A percentile compares a stretch with the other conserved stretches of the same genome.
Evolutionary conservation across 2,329 filamentous ascomycete species (phyloP).

Genomic region (Xylaria sp.): DNA sequence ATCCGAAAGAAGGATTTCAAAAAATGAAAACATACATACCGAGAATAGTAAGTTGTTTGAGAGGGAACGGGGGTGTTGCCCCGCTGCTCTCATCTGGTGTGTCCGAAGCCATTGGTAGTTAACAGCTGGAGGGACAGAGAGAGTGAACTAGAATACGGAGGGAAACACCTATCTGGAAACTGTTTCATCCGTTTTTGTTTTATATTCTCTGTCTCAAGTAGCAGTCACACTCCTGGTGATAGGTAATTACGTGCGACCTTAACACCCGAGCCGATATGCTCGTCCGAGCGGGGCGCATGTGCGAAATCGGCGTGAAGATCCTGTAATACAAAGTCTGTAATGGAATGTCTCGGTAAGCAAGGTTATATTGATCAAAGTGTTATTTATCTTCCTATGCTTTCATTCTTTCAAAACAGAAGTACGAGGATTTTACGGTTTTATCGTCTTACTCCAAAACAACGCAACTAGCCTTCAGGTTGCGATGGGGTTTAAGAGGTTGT

Average conservation of each 20-base stretch:
- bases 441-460: conserved; percentile 1
- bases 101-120: conserved; percentile 29
- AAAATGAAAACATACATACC: conserved; percentile 25
- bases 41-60: conserved; percentile 55
- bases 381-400: background rate
- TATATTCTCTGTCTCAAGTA: background rate
- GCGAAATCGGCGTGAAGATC: conserved; percentile 25
- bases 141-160: background rate
- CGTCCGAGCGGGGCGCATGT: conserved; percentile 21
- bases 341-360: background rate
- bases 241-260: background rate
- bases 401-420: background rate
- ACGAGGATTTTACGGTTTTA: background rate
- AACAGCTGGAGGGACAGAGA: conserved; percentile 5
- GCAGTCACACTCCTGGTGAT: background rate
- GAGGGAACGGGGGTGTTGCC: conserved; percentile 52
- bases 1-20: conserved; percentile 33
- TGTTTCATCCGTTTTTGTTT: background rate
- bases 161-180: background rate
- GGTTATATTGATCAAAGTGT: too few species aligned
- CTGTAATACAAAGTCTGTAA: background rate
- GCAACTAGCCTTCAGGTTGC: background rate
- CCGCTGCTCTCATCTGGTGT: conserved; percentile 16
- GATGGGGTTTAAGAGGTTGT: conserved; percentile 16
- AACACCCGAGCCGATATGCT: conserved; percentile 4